Percentiles rank a stretch among this genome's conserved stretches.
Evolutionary conservation across 805 yeast genomes (phyloP).

Genomic region (Teunomyces gatunensis): DNA sequence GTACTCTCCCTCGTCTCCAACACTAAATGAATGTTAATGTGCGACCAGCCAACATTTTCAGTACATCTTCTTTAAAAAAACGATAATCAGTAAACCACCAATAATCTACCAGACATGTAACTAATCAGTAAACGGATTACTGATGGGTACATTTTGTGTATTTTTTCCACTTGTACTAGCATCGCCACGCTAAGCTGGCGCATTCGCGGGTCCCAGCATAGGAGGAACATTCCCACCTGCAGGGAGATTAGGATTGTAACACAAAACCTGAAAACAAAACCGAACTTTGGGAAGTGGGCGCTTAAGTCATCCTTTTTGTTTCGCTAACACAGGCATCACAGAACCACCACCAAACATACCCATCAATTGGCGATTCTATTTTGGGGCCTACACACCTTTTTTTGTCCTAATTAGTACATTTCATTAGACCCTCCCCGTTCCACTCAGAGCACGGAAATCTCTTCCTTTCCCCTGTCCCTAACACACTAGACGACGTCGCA

Average conservation of each 20-base stretch:
- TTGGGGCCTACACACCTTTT: neutral
- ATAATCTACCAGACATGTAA: no score
- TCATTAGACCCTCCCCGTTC: neutral
- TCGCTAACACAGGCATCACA: neutral
- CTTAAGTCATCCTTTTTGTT: slow-evolving; percentile 4
- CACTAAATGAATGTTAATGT: no score
- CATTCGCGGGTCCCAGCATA: neutral
- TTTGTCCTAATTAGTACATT: no score
- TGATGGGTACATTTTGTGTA: no score
- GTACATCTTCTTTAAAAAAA: no score
- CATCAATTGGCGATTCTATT: slow-evolving; percentile 1
- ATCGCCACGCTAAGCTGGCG: neutral
- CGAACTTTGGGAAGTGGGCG: neutral
- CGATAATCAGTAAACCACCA: no score
- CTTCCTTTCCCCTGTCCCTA: neutral
- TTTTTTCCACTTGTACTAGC: no score
- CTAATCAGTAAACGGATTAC: no score
- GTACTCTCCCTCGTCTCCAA: no score
- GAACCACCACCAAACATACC: neutral
- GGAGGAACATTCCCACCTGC: neutral
- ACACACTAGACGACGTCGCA: neutral
- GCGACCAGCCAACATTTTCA: no score
- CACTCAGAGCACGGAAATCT: neutral
- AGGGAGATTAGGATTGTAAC: neutral
- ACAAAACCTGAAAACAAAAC: slow-evolving; percentile 1